Evolutionary conservation across 108 stramenopile genomes (phyloP).

Genomic region (Nitzschia sp.): DNA sequence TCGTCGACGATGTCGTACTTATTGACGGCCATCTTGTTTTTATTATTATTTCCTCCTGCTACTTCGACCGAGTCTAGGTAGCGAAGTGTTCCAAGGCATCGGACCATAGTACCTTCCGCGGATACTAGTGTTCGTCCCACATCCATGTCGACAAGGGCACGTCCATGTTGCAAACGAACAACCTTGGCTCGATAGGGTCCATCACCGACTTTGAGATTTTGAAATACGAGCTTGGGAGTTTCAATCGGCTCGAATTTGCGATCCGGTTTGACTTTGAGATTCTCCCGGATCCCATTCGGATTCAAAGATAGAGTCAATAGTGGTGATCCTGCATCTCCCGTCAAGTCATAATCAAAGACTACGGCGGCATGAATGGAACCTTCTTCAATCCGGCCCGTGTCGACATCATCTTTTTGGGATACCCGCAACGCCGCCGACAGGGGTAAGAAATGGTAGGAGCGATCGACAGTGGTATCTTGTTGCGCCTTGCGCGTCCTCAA

Average conservation of each 20-base stretch:
- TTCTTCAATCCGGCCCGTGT: conserved; percentile 46
- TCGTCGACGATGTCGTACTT: not conserved
- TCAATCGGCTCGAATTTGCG: conserved; percentile 33
- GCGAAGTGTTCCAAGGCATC: conserved; percentile 66
- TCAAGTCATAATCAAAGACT: conserved; percentile 65
- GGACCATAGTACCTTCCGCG: conserved; percentile 43
- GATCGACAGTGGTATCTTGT: conserved; percentile 1
- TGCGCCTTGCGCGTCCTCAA: conserved; percentile 24
- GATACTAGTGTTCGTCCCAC: conserved; percentile 54
- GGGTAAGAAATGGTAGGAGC: conserved; percentile 41
- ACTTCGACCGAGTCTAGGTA: conserved; percentile 56
- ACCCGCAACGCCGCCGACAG: conserved; percentile 76
- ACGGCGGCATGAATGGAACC: conserved; percentile 67
- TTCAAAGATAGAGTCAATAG: conserved; percentile 65
- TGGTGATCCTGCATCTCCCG: conserved; percentile 68
- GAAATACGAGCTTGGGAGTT: conserved; percentile 23
- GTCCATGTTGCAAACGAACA: conserved; percentile 60
- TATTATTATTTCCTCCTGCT: conserved; percentile 1
- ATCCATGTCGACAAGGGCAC: conserved; percentile 73
- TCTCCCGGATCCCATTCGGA: conserved; percentile 31
- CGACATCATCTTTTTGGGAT: conserved; percentile 52
- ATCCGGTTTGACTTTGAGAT: conserved; percentile 32
- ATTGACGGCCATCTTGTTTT: not conserved
- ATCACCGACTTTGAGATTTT: conserved; percentile 59
- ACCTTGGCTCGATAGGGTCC: conserved; percentile 73